phyloP scores from a whole-genome alignment of 1,139 yeast species.

The Saccharomyces hybrid region DNA sequence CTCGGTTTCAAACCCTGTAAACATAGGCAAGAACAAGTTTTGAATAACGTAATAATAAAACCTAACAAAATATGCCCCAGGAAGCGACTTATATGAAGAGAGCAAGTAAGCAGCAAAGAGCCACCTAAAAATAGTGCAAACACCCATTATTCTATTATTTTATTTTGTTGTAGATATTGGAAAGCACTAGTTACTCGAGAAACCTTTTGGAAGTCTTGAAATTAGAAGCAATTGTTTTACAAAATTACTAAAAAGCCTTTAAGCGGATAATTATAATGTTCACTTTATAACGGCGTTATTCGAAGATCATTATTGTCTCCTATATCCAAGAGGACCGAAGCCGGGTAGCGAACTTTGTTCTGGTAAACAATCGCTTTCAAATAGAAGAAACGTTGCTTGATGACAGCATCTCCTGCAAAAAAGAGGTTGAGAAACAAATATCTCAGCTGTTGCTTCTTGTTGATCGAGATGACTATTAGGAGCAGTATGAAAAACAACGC shows the following conservation, averaged over 20 bases:
- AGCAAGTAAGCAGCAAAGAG: slow-evolving; percentile 14
- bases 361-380: neutral
- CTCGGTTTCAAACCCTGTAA: slow-evolving; percentile 19
- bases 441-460: neutral
- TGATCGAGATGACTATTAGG: neutral
- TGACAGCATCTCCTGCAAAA: slow-evolving; percentile 2
- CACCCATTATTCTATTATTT: neutral
- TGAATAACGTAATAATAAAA: slow-evolving; percentile 46
- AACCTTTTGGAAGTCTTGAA: neutral
- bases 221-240: neutral
- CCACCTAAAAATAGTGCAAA: slow-evolving; percentile 6
- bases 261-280: neutral
- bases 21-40: slow-evolving; percentile 37
- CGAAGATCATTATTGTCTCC: neutral
- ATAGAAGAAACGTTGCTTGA: slow-evolving; percentile 5
- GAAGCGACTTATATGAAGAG: slow-evolving; percentile 52
- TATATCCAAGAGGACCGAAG: neutral
- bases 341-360: neutral
- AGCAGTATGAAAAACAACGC: neutral
- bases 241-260: neutral
- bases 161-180: neutral
- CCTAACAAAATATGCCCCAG: slow-evolving; percentile 58
- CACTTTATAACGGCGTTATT: neutral
- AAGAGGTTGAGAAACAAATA: neutral
- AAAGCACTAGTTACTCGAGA: neutral